phyloP scores from a whole-genome alignment of 345 rosid genomes.

The Abelmoschus esculentus region DNA sequence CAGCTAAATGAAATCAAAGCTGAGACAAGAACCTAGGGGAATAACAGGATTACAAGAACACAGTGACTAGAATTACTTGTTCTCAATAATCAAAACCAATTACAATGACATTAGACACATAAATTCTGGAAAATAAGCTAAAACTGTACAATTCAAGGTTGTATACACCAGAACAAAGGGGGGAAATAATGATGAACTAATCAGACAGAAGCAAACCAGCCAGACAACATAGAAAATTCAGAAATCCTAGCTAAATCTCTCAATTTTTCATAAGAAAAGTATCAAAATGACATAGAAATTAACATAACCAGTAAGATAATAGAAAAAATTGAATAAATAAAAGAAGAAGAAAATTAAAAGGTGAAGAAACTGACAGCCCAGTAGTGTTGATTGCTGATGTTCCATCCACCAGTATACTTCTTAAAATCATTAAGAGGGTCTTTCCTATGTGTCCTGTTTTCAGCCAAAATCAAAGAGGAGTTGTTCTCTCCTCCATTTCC shows the following conservation, averaged over 20 bases:
- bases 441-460: slow-evolving; percentile 49
- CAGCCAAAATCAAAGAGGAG: slow-evolving; percentile 67
- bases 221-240: no score
- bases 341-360: background rate
- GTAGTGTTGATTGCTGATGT: slow-evolving; percentile 70
- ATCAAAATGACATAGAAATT: no score
- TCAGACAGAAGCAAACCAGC: no score
- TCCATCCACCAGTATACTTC: slow-evolving; percentile 75
- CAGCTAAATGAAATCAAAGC: background rate
- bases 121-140: no score
- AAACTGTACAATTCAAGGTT: background rate
- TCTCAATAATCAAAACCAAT: no score
- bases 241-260: no score
- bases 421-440: slow-evolving; percentile 56
- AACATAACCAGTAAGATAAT: background rate
- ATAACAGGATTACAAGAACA: background rate
- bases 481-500: slow-evolving; percentile 21
- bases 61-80: no score
- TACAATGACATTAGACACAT: no score
- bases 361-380: slow-evolving; percentile 67
- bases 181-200: background rate
- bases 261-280: no score
- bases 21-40: background rate
- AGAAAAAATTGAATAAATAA: background rate
- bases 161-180: background rate